These are phyloP conservation scores for Nitzschia inconspicua DNA, from an alignment of 108 stramenopile genomes.

Conservation along the genomic window DNA sequence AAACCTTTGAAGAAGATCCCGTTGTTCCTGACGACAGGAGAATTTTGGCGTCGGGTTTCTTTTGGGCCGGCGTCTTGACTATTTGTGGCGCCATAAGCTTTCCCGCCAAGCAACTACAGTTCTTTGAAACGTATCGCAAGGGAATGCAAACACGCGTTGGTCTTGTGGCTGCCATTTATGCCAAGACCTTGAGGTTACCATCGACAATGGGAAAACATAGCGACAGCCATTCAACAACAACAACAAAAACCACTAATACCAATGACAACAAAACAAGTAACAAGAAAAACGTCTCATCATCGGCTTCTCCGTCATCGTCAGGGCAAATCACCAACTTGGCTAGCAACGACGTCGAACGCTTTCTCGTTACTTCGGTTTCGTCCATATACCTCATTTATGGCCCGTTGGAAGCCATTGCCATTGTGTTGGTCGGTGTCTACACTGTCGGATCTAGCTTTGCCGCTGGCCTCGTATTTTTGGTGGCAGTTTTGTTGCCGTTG, in stretches of 20 bases:
- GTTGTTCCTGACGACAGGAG: neutral
- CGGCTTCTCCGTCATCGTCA: too few species aligned
- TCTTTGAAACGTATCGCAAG: slow-evolving; percentile 43
- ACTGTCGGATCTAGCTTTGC: slow-evolving; percentile 74
- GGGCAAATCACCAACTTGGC: slow-evolving; percentile 85
- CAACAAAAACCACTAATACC: slow-evolving; percentile 10
- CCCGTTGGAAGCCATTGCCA: slow-evolving; percentile 72
- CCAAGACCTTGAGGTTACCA: slow-evolving; percentile 49
- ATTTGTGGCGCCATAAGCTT: slow-evolving; percentile 42
- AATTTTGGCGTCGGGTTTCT: too few species aligned
- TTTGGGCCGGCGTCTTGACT: slow-evolving; percentile 56
- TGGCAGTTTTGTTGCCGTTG: slow-evolving; percentile 74
- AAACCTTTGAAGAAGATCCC: slow-evolving; percentile 60
- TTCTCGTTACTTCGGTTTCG: slow-evolving; percentile 62
- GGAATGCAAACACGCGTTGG: slow-evolving; percentile 68
- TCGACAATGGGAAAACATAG: too few species aligned
- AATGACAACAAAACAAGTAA: too few species aligned
- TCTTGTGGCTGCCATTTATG: slow-evolving; percentile 65
- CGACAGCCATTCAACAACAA: too few species aligned
- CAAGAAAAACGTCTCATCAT: slow-evolving; percentile 9
- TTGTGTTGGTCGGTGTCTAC: slow-evolving; percentile 59
- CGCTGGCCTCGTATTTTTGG: slow-evolving; percentile 71
- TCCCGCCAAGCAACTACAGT: slow-evolving; percentile 54
- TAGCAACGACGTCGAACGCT: slow-evolving; percentile 87
- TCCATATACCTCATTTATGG: slow-evolving; percentile 69